Conservation (phyloP, 495 filamentous ascomycete genomes). For the Daldinia loculata region DNA sequence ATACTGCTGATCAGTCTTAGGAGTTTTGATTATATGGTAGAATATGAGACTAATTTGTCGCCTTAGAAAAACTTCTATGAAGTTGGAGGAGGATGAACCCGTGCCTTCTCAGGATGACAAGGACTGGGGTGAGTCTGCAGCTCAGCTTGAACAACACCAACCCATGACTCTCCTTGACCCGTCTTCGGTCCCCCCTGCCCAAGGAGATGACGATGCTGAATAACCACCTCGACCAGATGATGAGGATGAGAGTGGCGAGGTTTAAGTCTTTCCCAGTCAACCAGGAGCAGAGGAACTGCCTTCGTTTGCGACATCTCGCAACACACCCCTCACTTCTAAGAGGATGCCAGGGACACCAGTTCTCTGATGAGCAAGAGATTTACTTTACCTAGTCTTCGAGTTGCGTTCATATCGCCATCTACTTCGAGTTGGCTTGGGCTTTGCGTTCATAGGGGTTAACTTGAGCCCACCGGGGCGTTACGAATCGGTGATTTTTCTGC, state of each 20-base stretch:
- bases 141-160: background rate
- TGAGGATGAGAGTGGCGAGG: background rate
- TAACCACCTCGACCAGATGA: background rate
- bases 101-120: background rate
- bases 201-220: background rate
- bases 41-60: background rate
- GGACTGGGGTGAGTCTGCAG: slow-evolving; percentile 5
- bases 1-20: background rate
- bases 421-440: background rate
- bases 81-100: background rate
- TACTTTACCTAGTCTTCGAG: background rate
- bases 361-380: background rate
- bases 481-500: background rate
- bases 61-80: background rate
- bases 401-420: background rate
- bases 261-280: background rate
- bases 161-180: slow-evolving; percentile 2
- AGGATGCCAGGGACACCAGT: background rate
- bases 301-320: background rate
- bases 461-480: background rate
- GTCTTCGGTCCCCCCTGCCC: background rate
- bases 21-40: background rate
- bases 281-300: background rate
- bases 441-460: background rate
- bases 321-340: background rate